These are phyloP conservation scores for Pythium monospermum DNA, from an alignment of 352 stramenopile genomes.

Conservation along the genomic window DNA sequence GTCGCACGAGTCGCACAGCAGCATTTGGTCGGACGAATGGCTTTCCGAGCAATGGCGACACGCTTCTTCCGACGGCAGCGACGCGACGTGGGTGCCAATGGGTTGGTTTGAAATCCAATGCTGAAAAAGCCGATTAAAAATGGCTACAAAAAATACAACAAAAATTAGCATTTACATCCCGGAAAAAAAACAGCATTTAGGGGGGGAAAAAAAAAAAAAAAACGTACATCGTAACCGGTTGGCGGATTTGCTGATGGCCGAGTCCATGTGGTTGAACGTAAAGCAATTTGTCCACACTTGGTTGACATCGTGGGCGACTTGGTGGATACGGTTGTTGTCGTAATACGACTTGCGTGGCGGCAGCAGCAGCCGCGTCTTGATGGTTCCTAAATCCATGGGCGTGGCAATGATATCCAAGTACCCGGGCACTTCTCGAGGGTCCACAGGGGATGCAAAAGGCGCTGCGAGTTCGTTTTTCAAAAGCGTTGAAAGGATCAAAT, in stretches of 20 bases:
- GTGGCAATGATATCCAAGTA: slow-evolving; percentile 67
- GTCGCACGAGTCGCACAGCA: slow-evolving; percentile 84
- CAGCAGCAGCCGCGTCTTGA: slow-evolving; percentile 70
- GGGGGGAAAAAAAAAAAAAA: neutral
- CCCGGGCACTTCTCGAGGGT: slow-evolving; percentile 57
- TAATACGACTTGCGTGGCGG: too few relatives aligned
- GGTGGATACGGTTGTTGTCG: slow-evolving; percentile 54
- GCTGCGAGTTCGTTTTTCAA: slow-evolving; percentile 60
- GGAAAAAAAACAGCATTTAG: neutral
- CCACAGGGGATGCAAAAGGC: slow-evolving; percentile 67
- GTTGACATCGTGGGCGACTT: slow-evolving; percentile 58
- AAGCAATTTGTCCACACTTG: slow-evolving; percentile 86
- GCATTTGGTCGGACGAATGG: slow-evolving; percentile 66
- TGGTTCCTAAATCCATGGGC: slow-evolving; percentile 91
- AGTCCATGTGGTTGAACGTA: slow-evolving; percentile 71
- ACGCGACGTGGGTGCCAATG: slow-evolving; percentile 39
- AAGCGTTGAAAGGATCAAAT: slow-evolving; percentile 56
- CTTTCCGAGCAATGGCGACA: slow-evolving; percentile 63
- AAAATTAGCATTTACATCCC: slow-evolving; percentile 14
- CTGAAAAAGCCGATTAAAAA: slow-evolving; percentile 79
- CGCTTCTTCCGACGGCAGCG: slow-evolving; percentile 63
- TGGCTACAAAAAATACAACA: slow-evolving; percentile 30
- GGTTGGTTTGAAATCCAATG: slow-evolving; percentile 59
- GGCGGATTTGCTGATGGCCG: slow-evolving; percentile 75
- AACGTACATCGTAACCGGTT: slow-evolving; percentile 75